Conservation (phyloP, 2,329 filamentous ascomycete species). For the Stachybotrys echinatus region DNA sequence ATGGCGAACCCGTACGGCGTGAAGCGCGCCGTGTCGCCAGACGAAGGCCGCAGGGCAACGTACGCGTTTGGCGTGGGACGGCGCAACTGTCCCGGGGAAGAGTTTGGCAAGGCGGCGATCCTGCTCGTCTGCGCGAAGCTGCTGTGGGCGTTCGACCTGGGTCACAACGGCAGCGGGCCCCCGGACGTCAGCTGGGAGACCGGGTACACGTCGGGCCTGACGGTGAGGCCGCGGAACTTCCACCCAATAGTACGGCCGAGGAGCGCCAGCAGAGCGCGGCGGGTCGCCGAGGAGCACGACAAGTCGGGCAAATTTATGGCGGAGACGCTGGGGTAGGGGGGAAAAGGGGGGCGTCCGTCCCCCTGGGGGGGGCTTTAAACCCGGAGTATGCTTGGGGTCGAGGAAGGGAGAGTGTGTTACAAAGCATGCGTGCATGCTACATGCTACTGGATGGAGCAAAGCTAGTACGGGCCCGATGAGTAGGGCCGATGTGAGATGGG, state of each 20-base stretch:
- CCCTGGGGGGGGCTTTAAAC: too few species aligned
- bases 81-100: background rate
- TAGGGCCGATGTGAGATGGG: background rate
- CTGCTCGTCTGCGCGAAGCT: background rate
- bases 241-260: background rate
- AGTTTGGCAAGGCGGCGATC: background rate
- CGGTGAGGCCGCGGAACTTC: background rate
- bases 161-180: background rate
- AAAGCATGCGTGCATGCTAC: too few species aligned
- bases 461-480: too few species aligned
- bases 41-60: background rate
- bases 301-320: background rate
- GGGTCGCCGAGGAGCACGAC: background rate
- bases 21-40: background rate
- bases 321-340: background rate
- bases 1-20: background rate
- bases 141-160: constrained; percentile 1
- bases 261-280: too few species aligned
- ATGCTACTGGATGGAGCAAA: too few species aligned
- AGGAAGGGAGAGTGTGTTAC: too few species aligned
- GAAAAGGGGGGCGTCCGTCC: too few species aligned
- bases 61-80: background rate
- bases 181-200: constrained; percentile 2
- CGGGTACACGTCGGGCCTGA: background rate
- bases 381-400: too few species aligned